These are phyloP conservation scores for Trichomonascaceae sp. DNA, from an alignment of 1,139 yeast species.

Conservation along the genomic window DNA sequence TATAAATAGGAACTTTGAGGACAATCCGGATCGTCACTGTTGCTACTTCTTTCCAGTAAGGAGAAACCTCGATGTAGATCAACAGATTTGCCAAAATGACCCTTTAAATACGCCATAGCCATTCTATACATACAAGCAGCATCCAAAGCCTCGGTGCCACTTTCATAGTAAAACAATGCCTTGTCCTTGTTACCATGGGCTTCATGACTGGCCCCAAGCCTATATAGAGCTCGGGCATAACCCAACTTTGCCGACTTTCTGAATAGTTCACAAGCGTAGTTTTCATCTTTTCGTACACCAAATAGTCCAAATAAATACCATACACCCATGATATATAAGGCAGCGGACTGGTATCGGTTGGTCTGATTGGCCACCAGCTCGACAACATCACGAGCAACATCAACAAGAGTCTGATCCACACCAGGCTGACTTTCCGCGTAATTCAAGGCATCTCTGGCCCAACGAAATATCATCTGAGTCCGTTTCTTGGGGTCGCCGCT, in stretches of 20 bases:
- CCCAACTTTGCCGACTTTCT: conserved; percentile 30
- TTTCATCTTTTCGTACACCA: conserved; percentile 18
- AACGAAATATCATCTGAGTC: conserved; percentile 21
- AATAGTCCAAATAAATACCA: conserved; percentile 30
- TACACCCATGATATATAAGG: conserved; percentile 28
- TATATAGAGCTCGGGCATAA: conserved; percentile 32
- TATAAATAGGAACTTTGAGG: conserved; percentile 35
- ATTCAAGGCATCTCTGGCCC: conserved; percentile 33
- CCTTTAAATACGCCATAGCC: conserved; percentile 34
- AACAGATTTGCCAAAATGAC: conserved; percentile 28
- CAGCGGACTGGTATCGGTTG: conserved; percentile 26
- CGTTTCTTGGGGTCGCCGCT: conserved; percentile 5
- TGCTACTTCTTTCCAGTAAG: conserved; percentile 28
- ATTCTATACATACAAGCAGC: conserved; percentile 34
- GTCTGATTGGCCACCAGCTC: conserved; percentile 19
- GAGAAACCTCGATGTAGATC: conserved; percentile 27
- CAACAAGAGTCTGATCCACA: conserved; percentile 21
- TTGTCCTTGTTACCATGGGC: conserved; percentile 25
- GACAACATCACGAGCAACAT: conserved; percentile 26
- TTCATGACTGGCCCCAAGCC: conserved; percentile 33
- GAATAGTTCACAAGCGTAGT: conserved; percentile 27
- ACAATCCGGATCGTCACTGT: conserved; percentile 33
- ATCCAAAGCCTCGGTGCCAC: conserved; percentile 31
- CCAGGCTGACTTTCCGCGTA: conserved; percentile 29
- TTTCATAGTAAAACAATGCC: conserved; percentile 30